Evolutionary conservation across 257 asterid genomes (phyloP).

Genomic region (Solanum clarkiae): DNA sequence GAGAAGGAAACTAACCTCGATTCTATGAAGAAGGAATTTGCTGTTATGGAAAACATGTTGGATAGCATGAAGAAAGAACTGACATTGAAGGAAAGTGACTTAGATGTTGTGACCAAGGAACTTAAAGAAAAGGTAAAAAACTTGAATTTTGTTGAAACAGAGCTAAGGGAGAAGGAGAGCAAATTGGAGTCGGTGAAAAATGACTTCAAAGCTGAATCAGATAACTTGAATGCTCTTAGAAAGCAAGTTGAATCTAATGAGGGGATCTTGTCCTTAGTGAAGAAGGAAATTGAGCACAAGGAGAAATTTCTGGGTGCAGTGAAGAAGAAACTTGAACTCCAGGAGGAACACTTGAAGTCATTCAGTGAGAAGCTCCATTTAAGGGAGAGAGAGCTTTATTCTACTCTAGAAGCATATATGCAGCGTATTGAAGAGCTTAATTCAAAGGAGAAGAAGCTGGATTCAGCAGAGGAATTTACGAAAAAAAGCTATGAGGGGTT

Average conservation of each 20-base stretch:
- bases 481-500: conserved; percentile 15
- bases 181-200: background rate
- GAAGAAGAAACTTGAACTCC: conserved; percentile 5
- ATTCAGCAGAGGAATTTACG: conserved; percentile 10
- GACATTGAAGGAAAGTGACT: background rate
- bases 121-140: background rate
- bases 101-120: background rate
- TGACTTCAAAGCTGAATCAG: conserved; percentile 9
- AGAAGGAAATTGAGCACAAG: conserved; percentile 16
- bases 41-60: background rate
- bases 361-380: conserved; percentile 11
- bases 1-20: background rate
- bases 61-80: background rate
- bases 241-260: background rate
- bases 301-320: background rate
- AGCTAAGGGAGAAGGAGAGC: conserved; percentile 6
- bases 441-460: conserved; percentile 19
- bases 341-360: conserved; percentile 2
- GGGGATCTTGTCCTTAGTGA: background rate
- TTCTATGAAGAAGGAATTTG: background rate
- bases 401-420: background rate
- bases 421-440: conserved; percentile 11
- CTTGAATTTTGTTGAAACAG: background rate
- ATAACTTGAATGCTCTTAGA: background rate
- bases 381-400: conserved; percentile 18